Conservation (phyloP, 1,284 basidiomycete species). For the Ceratobasidium sp. region DNA sequence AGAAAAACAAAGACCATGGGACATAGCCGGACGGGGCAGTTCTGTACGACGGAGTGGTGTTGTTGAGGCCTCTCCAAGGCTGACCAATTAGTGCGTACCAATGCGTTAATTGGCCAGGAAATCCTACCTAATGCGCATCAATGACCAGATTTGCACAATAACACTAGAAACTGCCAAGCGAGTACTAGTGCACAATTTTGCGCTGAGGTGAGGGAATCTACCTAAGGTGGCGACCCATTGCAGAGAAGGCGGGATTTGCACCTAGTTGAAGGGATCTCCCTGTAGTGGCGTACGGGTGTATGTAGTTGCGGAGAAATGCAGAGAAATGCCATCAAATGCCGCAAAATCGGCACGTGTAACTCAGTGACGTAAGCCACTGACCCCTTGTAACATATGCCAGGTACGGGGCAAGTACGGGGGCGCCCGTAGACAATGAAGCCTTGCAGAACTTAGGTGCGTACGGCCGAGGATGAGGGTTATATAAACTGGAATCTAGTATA, state of each 20-base stretch:
- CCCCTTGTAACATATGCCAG: too few relatives aligned
- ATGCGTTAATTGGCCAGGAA: neutral
- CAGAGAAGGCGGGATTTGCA: neutral
- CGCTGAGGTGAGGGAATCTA: too few relatives aligned
- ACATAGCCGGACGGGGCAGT: too few relatives aligned
- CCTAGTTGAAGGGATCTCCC: neutral
- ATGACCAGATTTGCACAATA: neutral
- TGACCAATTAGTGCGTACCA: neutral
- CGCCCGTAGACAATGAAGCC: too few relatives aligned
- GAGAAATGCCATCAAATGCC: constrained; percentile 2
- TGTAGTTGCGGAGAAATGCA: constrained; percentile 1
- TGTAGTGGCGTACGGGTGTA: neutral
- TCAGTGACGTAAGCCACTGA: neutral
- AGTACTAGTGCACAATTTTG: neutral
- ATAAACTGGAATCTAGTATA: too few relatives aligned
- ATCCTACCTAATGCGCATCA: neutral
- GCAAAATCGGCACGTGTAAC: neutral
- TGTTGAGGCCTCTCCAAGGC: too few relatives aligned
- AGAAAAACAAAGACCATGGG: too few relatives aligned
- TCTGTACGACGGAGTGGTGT: too few relatives aligned
- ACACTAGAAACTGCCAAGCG: neutral
- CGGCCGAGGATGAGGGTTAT: too few relatives aligned
- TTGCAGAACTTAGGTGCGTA: too few relatives aligned
- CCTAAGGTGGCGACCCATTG: too few relatives aligned
- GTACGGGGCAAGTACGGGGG: too few relatives aligned